Percentiles rank a stretch among this genome's conserved stretches.
These are phyloP conservation scores for Waltergamsia citrina DNA, from an alignment of 2,329 filamentous ascomycete genomes.

Conservation along the genomic window DNA sequence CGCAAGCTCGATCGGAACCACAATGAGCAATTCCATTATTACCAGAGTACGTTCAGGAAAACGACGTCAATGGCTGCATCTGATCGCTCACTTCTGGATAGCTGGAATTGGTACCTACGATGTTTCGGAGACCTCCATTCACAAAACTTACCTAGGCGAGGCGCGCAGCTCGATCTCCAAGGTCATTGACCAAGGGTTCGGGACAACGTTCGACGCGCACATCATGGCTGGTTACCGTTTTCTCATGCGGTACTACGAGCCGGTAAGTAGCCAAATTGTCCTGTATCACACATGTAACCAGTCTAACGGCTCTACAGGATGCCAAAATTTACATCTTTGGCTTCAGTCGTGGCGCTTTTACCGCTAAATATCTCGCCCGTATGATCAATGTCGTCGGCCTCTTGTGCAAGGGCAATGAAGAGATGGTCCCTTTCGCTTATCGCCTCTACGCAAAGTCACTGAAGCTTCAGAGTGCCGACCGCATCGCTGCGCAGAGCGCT, in stretches of 20 bases:
- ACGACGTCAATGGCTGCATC: too few relatives aligned
- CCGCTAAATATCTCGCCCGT: constrained; percentile 67
- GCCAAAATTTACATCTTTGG: constrained; percentile 57
- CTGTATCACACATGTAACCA: too few relatives aligned
- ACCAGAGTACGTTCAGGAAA: constrained; percentile 29
- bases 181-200: constrained; percentile 31
- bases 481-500: too few relatives aligned
- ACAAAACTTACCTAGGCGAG: constrained; percentile 22
- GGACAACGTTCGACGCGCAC: constrained; percentile 38
- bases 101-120: constrained; percentile 42
- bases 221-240: constrained; percentile 44
- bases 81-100: constrained; percentile 10
- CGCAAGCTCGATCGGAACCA: constrained; percentile 33
- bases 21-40: constrained; percentile 36
- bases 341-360: constrained; percentile 67
- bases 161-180: constrained; percentile 24
- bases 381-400: constrained; percentile 80
- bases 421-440: constrained; percentile 48
- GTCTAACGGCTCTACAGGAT: constrained; percentile 15
- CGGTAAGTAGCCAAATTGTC: constrained; percentile 18
- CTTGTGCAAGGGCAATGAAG: constrained; percentile 72
- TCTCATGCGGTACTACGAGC: constrained; percentile 41
- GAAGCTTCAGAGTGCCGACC: too few relatives aligned
- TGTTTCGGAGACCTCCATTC: constrained; percentile 28
- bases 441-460: constrained; percentile 28